phyloP scores from a whole-genome alignment of 2,329 filamentous ascomycete genomes.

The Dactylellina sp. region DNA sequence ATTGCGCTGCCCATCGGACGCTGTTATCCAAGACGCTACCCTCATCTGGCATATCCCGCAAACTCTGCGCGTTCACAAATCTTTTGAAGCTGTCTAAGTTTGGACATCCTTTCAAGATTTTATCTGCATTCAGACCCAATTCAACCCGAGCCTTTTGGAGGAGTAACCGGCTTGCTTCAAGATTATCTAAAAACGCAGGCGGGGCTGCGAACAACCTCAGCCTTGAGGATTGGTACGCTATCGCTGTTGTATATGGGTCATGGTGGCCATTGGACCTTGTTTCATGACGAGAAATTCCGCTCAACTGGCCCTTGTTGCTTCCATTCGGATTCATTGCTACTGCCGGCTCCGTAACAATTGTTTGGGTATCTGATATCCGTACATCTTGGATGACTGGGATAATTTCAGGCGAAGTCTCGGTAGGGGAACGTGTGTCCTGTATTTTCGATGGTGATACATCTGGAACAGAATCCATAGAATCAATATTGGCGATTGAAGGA shows the following conservation, averaged over 20 bases:
- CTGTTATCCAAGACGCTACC: constrained; percentile 43
- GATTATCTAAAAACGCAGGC: constrained; percentile 6
- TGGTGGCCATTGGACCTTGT: not conserved
- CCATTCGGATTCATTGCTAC: no score
- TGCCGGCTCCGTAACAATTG: not conserved
- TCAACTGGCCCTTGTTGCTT: not conserved
- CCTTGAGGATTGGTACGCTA: not conserved
- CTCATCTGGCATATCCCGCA: constrained; percentile 48
- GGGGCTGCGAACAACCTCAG: not conserved
- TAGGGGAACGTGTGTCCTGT: no score
- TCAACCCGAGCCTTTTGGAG: constrained; percentile 27
- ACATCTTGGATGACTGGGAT: not conserved
- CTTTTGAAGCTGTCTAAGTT: constrained; percentile 38
- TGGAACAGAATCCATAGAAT: constrained; percentile 4
- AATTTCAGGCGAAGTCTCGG: no score
- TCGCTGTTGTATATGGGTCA: not conserved
- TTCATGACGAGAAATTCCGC: not conserved
- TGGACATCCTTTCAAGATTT: constrained; percentile 29
- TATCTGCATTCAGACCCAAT: constrained; percentile 37
- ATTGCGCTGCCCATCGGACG: constrained; percentile 32
- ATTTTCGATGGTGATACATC: not conserved
- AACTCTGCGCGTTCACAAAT: constrained; percentile 42
- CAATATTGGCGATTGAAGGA: not conserved
- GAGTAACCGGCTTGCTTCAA: constrained; percentile 24
- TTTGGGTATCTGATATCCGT: not conserved